Percentiles rank a stretch among this genome's conserved stretches.
Evolutionary conservation across 345 rosid species (phyloP).

Genomic region (Barbarea vulgaris): DNA sequence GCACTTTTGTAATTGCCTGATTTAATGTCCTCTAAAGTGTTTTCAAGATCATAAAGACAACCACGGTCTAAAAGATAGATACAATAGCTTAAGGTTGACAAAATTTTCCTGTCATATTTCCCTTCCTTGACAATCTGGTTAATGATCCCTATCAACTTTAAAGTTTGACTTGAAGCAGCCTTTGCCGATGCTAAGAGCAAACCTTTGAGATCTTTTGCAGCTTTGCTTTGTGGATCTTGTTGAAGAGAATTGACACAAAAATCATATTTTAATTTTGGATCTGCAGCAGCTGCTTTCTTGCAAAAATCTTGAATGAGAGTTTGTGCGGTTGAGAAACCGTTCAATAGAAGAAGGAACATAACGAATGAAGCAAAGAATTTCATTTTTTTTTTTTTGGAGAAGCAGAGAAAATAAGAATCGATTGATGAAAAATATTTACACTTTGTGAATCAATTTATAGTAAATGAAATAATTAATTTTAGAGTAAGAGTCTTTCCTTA

Average conservation of each 20-base stretch:
- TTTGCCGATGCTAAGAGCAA: slow-evolving; percentile 25
- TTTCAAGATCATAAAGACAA: neutral
- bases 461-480: neutral
- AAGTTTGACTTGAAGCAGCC: slow-evolving; percentile 1
- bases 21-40: slow-evolving; percentile 17
- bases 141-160: slow-evolving; percentile 11
- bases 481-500: neutral
- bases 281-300: slow-evolving; percentile 33
- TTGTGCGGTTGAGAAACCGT: slow-evolving; percentile 8
- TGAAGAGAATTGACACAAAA: slow-evolving; percentile 42
- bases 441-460: neutral
- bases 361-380: neutral
- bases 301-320: slow-evolving; percentile 35
- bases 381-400: neutral
- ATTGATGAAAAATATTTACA: neutral
- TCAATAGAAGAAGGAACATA: slow-evolving; percentile 1
- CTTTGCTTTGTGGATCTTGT: slow-evolving; percentile 38
- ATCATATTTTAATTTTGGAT: slow-evolving; percentile 32
- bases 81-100: slow-evolving; percentile 35
- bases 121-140: neutral
- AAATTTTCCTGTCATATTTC: neutral
- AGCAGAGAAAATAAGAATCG: neutral
- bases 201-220: slow-evolving; percentile 18
- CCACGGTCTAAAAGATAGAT: slow-evolving; percentile 37
- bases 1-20: slow-evolving; percentile 27